These are phyloP conservation scores for Pichia deserticola DNA, from an alignment of 805 yeast genomes.

Conservation along the genomic window DNA sequence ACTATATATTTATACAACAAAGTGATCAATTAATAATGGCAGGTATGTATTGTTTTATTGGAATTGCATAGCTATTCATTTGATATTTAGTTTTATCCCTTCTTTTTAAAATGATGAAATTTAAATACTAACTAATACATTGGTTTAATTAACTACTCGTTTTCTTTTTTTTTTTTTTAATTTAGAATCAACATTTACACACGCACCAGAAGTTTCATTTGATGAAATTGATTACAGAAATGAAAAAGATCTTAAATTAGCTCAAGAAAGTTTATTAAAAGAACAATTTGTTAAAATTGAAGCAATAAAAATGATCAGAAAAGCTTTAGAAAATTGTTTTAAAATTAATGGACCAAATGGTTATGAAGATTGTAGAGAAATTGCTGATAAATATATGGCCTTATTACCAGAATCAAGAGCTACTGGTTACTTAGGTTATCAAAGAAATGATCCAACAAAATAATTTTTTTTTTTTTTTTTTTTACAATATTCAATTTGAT, in stretches of 20 bases:
- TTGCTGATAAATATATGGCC: slow-evolving; percentile 70
- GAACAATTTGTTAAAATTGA: slow-evolving; percentile 73
- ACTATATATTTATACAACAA: no score
- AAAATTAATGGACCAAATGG: slow-evolving; percentile 56
- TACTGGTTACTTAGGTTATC: slow-evolving; percentile 76
- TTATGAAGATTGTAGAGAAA: slow-evolving; percentile 71
- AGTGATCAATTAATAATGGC: no score
- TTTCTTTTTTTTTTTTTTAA: no score
- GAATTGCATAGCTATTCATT: no score
- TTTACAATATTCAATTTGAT: no score
- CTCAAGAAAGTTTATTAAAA: slow-evolving; percentile 71
- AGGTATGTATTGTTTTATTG: no score
- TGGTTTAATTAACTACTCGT: no score
- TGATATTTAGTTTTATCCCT: no score
- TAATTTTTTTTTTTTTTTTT: slow-evolving; percentile 15
- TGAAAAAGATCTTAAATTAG: slow-evolving; percentile 52
- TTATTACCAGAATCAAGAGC: slow-evolving; percentile 64
- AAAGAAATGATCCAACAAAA: slow-evolving; percentile 80
- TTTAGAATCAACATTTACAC: slow-evolving; percentile 17
- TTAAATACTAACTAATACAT: neutral
- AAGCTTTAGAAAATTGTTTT: slow-evolving; percentile 69
- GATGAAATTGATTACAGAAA: slow-evolving; percentile 76
- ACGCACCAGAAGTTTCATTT: slow-evolving; percentile 69
- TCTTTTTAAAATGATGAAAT: no score
- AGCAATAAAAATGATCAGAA: slow-evolving; percentile 60